These are phyloP conservation scores for Saccharum hybrid DNA, from an alignment of 202 grass and related monocot species.

Conservation along the genomic window DNA sequence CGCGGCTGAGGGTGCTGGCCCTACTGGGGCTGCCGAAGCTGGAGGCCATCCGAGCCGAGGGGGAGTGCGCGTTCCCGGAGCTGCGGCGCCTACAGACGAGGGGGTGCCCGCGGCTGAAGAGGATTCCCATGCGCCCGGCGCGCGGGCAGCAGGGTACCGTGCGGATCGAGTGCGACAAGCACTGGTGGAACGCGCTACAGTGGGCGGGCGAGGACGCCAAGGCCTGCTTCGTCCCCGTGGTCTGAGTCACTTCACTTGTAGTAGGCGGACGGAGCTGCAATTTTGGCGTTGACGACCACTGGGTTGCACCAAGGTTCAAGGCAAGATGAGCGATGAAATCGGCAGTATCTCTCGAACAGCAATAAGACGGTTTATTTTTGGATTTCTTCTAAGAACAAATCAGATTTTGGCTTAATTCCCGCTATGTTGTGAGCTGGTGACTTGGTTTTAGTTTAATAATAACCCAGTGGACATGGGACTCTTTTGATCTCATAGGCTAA, in stretches of 20 bases:
- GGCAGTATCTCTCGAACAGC: background rate
- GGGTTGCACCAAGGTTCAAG: too few species aligned
- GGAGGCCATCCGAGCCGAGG: constrained; percentile 45
- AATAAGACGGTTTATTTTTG: background rate
- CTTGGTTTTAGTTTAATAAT: constrained; percentile 2
- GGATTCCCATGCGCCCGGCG: constrained; percentile 41
- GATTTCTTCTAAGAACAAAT: background rate
- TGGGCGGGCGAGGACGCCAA: constrained; percentile 57
- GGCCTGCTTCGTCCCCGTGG: constrained; percentile 50
- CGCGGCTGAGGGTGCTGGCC: constrained; percentile 51
- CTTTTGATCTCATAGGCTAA: background rate
- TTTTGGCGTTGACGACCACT: constrained; percentile 18
- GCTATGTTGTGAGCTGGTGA: background rate
- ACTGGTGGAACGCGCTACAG: constrained; percentile 60
- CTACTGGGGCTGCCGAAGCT: constrained; percentile 53
- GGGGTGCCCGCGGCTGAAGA: constrained; percentile 53
- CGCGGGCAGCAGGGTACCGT: constrained; percentile 46
- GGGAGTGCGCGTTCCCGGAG: constrained; percentile 54
- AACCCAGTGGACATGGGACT: background rate
- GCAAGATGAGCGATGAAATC: background rate
- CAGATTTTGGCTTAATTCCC: background rate
- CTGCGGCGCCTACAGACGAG: constrained; percentile 57
- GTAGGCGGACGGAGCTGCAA: background rate
- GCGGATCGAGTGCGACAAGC: constrained; percentile 62
- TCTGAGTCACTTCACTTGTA: background rate